Conservation (phyloP, 176 grass and related monocot species). For the Oryza nivara region DNA sequence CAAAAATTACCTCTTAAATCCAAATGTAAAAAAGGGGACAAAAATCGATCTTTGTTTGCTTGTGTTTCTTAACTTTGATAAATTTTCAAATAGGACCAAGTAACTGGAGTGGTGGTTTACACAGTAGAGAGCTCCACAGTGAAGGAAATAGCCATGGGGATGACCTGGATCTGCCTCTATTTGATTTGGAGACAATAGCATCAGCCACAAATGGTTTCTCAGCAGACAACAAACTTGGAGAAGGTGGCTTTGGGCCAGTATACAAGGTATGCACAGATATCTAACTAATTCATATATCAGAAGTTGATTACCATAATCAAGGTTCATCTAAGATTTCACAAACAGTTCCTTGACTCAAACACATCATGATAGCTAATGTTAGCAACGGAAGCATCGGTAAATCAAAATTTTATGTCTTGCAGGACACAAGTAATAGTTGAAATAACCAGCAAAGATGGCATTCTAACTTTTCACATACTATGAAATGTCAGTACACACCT, state of each 20-base stretch:
- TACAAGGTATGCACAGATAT: slow-evolving; percentile 49
- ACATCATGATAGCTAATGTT: not conserved
- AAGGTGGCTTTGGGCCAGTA: slow-evolving; percentile 69
- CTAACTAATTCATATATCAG: not conserved
- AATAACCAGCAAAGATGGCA: not conserved
- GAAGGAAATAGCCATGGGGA: slow-evolving; percentile 45
- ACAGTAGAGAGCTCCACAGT: slow-evolving; percentile 30
- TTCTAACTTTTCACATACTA: not conserved
- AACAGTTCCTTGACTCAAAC: not conserved
- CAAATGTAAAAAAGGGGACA: not conserved
- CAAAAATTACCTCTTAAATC: not conserved
- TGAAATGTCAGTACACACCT: not conserved
- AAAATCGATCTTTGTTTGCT: not conserved
- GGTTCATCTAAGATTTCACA: slow-evolving; percentile 2
- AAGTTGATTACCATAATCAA: not conserved
- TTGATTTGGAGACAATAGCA: slow-evolving; percentile 53
- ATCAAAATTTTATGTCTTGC: not conserved
- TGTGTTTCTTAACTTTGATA: not conserved
- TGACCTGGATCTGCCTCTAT: slow-evolving; percentile 57
- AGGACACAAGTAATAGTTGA: not conserved
- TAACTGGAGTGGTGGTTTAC: slow-evolving; percentile 34
- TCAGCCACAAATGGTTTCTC: slow-evolving; percentile 57
- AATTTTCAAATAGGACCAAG: slow-evolving; percentile 29
- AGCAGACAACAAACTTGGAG: slow-evolving; percentile 61
- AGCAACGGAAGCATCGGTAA: not conserved